These are phyloP conservation scores for Eimeria acervulina DNA, from an alignment of 169 alveolate species.

Conservation along the genomic window DNA sequence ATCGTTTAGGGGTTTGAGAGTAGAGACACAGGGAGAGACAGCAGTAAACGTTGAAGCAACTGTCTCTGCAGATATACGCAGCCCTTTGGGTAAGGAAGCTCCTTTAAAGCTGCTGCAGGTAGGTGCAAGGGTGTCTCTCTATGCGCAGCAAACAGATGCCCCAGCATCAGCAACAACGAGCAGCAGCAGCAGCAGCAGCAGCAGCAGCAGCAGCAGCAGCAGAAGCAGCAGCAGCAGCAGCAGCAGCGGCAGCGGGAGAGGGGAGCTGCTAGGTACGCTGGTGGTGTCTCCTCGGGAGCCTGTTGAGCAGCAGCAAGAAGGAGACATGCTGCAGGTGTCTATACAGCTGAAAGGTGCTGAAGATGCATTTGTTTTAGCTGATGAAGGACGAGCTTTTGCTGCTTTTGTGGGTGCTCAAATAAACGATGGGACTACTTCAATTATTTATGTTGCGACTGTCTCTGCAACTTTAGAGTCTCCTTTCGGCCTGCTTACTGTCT, in stretches of 20 bases:
- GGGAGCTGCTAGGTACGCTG: not conserved
- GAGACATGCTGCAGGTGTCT: not conserved
- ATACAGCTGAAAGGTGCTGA: not conserved
- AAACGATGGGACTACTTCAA: not conserved
- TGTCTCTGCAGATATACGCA: not conserved
- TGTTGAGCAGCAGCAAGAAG: not conserved
- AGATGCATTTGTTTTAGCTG: not conserved
- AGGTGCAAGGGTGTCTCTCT: not conserved
- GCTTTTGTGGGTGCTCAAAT: slow-evolving; percentile 3
- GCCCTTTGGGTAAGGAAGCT: not conserved
- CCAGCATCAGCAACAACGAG: not conserved
- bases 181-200: no score
- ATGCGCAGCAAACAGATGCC: not conserved
- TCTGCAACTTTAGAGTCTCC: slow-evolving; percentile 14
- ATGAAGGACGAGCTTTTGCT: not conserved
- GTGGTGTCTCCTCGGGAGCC: not conserved
- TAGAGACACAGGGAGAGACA: not conserved
- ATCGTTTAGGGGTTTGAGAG: not conserved
- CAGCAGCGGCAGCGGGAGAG: no score
- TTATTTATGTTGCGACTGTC: not conserved
- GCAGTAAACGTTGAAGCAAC: not conserved
- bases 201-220: no score
- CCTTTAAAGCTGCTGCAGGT: not conserved
- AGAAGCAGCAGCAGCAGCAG: no score
- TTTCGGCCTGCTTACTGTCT: slow-evolving; percentile 5